Base-by-base conservation (phyloP, 1,284 basidiomycete genomes). In the Ustilago loliicola region DNA sequence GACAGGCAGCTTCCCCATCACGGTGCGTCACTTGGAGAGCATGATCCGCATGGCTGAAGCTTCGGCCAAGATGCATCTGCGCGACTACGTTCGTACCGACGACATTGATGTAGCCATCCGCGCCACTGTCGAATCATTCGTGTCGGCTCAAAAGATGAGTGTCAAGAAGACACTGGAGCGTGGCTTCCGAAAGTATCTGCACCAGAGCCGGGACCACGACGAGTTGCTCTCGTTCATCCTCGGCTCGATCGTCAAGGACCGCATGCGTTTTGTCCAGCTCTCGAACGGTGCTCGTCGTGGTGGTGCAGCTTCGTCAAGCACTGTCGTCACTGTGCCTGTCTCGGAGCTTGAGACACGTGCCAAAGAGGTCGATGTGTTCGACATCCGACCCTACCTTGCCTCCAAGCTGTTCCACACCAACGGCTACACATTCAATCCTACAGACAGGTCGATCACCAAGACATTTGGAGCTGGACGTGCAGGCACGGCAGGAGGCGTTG, bases 31-130 rank as follows among this genome's bases (percentile, higher is more conserved):
- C 85, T 88, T 99, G 71, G 97, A 99, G 88, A 96, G 94, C 86
- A 98, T 98, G 94, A 99, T 99, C 87, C 92, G 97, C 51, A 99
- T 99, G 97, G 91, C 95, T 1, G 96, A 99, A 87, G 96, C 97
- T 17, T 95, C 93, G 81, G 97, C 96, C 52, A 98, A 98, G 89
- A 99, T 99, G 96, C 93, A 96, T 68, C 88, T 99, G 74, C 90
- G 97, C 57, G 97, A 99, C 87, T 98, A 94, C 84, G 97, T 99
- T 54, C 91, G 97, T 45, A 89, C 92, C 15, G 97, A 99, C 87
- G 97, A 99, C 86, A 96, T 99, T 80, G 96, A 99, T 86, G 88
- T 98, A 60, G 96, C 97, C 2, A 98, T 99, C 79, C 94, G 94
- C 76, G 95, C 98, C 42, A 93, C 94, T 2, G 92, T 99, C 29